These are phyloP conservation scores for Capsicum chinense DNA, from an alignment of 257 asterid species.

Conservation along the genomic window DNA sequence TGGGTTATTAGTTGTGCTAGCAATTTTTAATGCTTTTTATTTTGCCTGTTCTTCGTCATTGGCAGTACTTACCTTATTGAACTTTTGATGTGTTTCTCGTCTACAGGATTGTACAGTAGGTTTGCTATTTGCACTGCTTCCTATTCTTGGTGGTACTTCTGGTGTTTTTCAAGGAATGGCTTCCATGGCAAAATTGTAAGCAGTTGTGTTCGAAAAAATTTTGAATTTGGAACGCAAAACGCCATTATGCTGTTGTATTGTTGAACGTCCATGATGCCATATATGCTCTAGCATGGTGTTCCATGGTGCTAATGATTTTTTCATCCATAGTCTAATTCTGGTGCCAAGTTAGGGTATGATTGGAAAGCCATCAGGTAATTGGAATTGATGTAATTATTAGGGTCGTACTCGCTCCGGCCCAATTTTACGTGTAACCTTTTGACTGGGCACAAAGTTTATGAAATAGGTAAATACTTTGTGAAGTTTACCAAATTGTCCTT, in stretches of 20 bases:
- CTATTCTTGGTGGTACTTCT: conserved; percentile 86
- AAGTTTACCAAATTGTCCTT: too few species aligned
- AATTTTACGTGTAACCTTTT: too few species aligned
- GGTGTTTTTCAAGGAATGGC: conserved; percentile 76
- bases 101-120: conserved; percentile 89
- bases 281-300: conserved; percentile 11
- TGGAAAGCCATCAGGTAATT: too few species aligned
- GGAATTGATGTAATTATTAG: too few species aligned
- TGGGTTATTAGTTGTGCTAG: conserved; percentile 7
- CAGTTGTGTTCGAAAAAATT: background rate
- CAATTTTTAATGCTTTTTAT: conserved; percentile 18
- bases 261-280: background rate
- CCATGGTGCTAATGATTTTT: background rate
- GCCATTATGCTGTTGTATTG: background rate
- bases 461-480: too few species aligned
- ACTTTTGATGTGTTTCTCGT: conserved; percentile 41
- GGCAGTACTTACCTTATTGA: conserved; percentile 27
- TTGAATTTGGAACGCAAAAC: background rate
- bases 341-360: background rate
- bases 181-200: conserved; percentile 78
- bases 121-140: conserved; percentile 84
- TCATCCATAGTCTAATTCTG: background rate
- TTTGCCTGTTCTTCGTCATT: conserved; percentile 27
- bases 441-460: too few species aligned
- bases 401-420: too few species aligned